Evolutionary conservation across 2,329 filamentous ascomycete genomes (phyloP), one percentile per base, ranked within the genome.

Genomic region (Blastomyces emzantsi): DNA sequence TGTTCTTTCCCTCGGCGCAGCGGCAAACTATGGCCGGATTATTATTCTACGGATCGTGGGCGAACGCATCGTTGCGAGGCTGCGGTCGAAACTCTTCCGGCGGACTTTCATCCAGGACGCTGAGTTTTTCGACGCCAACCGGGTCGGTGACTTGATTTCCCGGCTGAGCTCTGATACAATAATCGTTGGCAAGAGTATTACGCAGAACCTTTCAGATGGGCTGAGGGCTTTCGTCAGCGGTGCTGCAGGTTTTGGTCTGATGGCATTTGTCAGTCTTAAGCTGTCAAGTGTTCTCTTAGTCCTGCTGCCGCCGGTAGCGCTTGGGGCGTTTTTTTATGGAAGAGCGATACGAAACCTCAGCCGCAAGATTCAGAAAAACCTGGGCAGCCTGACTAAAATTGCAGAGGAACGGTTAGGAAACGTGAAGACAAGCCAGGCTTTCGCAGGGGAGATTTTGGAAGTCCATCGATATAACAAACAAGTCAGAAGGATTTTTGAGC

Each of bases 121-220:
- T 64, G 94, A 97, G 72, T 99, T 99, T 79, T 99, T 99, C 73
- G 94, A 99, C 74, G 94, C 94, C 49, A 99, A 99, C 78, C 85
- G 94, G 33, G 92, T 97, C 33, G 94, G 94, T 74, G 94, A 99
- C 74, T 80, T 99, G 69, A 97, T 99, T 72, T 97, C 93, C 47
- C 88, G 95, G 47, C 85, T 99, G 56, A 92, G 93, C 71, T 96
- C 92, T 1, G 95, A 99, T 75, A 97, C 94, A 0, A 91, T 97
- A 72, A 95, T 99, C 72, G 94, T 99, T 62, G 94, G 93, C 73
- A 99, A 99, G 78, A 96, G 92, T 71, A 96, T 99, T 68, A 99
- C 94, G 0, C 93, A 97, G 73, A 99, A 99, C 73, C 80, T 99
- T 60, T 97, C 93, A 6, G 94, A 99, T 76, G 94, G 94, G n/a